Conservation (phyloP, 1,284 basidiomycete species). For the Trametes polyzona region DNA sequence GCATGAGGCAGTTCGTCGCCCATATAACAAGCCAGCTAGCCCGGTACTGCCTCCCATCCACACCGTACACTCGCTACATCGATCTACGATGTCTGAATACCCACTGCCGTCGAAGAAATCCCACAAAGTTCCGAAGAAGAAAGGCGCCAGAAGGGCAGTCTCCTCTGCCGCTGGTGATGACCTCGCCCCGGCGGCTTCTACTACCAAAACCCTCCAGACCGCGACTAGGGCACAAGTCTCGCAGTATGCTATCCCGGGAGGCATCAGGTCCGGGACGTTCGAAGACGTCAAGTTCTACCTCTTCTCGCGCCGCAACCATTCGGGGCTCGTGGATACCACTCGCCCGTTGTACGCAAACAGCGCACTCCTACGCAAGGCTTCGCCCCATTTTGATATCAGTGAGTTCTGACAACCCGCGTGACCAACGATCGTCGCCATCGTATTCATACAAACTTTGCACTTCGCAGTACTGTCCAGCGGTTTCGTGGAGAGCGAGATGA, state of each 20-base stretch:
- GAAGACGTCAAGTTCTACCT: constrained; percentile 22
- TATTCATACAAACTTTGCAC: too few species aligned
- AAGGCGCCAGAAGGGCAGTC: not conserved
- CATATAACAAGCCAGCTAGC: too few species aligned
- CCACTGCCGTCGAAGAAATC: not conserved
- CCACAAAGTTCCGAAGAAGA: not conserved
- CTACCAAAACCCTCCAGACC: not conserved
- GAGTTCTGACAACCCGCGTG: too few species aligned
- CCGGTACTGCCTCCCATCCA: too few species aligned
- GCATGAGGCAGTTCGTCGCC: not conserved
- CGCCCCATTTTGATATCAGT: constrained; percentile 19
- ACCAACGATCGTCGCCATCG: too few species aligned
- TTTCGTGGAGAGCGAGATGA: too few species aligned
- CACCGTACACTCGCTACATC: too few species aligned
- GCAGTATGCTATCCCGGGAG: not conserved
- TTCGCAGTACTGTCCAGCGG: too few species aligned
- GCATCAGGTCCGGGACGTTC: constrained; percentile 6
- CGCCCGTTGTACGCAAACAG: constrained; percentile 16
- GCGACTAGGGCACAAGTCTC: not conserved
- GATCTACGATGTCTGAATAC: too few species aligned
- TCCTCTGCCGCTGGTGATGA: not conserved
- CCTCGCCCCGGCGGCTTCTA: too few species aligned
- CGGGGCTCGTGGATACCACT: constrained; percentile 7
- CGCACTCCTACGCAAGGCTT: constrained; percentile 11
- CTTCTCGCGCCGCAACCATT: constrained; percentile 13